Percentiles rank a stretch among this genome's conserved stretches.
Conservation (phyloP, 2,329 filamentous ascomycete genomes). For the Penicillium sp. region DNA sequence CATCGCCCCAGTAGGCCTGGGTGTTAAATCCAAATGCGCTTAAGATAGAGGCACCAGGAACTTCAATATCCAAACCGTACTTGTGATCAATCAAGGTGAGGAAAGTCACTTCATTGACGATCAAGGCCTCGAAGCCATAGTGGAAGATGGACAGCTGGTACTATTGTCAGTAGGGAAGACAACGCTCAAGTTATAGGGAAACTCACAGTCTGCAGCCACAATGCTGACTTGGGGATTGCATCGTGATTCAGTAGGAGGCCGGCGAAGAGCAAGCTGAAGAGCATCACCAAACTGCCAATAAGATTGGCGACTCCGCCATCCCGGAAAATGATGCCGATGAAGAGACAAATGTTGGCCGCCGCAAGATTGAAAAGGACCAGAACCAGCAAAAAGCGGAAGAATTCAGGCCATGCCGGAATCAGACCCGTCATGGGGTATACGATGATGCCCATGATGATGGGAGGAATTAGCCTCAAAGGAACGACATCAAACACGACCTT, state of each 20-base stretch:
- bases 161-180: slow-evolving; percentile 27
- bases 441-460: slow-evolving; percentile 91
- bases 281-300: slow-evolving; percentile 92
- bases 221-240: slow-evolving; percentile 77
- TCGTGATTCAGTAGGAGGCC: slow-evolving; percentile 93
- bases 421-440: slow-evolving; percentile 98
- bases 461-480: slow-evolving; percentile 88
- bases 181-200: not conserved
- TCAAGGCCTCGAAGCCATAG: slow-evolving; percentile 92
- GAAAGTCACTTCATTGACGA: slow-evolving; percentile 94
- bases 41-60: slow-evolving; percentile 89
- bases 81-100: slow-evolving; percentile 89
- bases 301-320: slow-evolving; percentile 89
- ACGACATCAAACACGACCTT: slow-evolving; percentile 99
- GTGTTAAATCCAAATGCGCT: slow-evolving; percentile 95
- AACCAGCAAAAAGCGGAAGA: slow-evolving; percentile 87
- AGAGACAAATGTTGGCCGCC: slow-evolving; percentile 87
- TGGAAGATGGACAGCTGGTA: slow-evolving; percentile 87
- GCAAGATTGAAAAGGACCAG: slow-evolving; percentile 95
- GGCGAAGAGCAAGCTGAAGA: slow-evolving; percentile 93
- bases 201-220: slow-evolving; percentile 82
- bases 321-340: slow-evolving; percentile 93
- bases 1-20: slow-evolving; percentile 78
- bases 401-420: slow-evolving; percentile 76
- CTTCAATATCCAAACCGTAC: slow-evolving; percentile 93